phyloP scores from a whole-genome alignment of 2,329 filamentous ascomycete species.

The Berkeleyomyces basicola region DNA sequence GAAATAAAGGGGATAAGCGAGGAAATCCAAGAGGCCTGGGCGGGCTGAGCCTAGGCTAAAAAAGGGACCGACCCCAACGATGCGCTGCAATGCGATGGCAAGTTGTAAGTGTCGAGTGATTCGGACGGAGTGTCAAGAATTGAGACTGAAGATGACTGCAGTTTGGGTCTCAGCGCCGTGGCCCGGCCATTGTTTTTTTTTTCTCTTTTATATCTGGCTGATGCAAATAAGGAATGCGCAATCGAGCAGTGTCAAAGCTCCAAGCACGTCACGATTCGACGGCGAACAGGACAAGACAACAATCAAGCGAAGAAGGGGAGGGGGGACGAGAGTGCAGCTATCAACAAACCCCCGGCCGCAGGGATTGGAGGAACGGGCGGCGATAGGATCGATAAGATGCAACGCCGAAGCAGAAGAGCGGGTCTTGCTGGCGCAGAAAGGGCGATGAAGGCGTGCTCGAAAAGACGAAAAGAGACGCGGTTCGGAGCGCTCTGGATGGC shows the following conservation, averaged over 20 bases:
- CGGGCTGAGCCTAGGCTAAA: conserved; percentile 18
- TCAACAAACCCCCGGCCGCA: neutral
- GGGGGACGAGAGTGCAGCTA: neutral
- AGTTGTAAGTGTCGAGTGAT: neutral
- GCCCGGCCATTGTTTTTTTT: neutral
- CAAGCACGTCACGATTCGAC: conserved; percentile 10
- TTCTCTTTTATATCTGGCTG: neutral
- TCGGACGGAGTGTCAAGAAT: neutral
- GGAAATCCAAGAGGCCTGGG: conserved; percentile 23
- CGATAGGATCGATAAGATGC: neutral
- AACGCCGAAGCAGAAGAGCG: neutral
- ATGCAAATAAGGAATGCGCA: neutral
- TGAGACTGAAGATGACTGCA: neutral
- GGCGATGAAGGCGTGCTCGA: neutral
- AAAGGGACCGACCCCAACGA: neutral
- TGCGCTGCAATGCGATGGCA: neutral
- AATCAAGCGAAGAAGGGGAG: neutral
- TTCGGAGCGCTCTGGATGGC: neutral
- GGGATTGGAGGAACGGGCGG: neutral
- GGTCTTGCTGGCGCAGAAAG: neutral
- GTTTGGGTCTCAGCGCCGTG: neutral
- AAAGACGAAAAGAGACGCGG: neutral
- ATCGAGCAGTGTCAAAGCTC: conserved; percentile 10
- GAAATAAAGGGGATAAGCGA: conserved; percentile 1
- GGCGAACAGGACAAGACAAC: conserved; percentile 8